phyloP scores from a whole-genome alignment of 2,329 filamentous ascomycete genomes.

The Davidsoniella australis region DNA sequence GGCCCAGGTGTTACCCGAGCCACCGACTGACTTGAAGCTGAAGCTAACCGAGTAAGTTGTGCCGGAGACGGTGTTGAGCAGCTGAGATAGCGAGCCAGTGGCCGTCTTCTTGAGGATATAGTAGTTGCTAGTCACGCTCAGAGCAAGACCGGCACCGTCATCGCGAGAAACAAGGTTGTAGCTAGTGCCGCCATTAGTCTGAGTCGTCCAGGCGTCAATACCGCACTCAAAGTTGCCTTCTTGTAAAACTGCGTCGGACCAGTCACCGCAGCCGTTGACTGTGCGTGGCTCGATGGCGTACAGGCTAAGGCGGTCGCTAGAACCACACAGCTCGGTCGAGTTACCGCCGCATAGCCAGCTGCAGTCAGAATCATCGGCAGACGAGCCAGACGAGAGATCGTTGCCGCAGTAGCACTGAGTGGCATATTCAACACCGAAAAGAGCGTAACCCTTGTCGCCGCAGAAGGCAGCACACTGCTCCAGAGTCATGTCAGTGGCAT shows the following conservation, averaged over 20 bases:
- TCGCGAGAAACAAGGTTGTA: neutral
- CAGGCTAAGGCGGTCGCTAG: slow-evolving; percentile 27
- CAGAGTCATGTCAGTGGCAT: slow-evolving; percentile 26
- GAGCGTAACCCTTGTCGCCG: slow-evolving; percentile 22
- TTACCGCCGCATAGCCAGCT: slow-evolving; percentile 33
- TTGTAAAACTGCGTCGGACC: neutral
- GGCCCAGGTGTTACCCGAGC: slow-evolving; percentile 4
- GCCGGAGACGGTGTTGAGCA: neutral
- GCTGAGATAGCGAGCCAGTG: neutral
- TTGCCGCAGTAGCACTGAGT: slow-evolving; percentile 37
- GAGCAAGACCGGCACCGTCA: neutral
- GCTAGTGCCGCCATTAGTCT: neutral
- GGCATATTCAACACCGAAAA: slow-evolving; percentile 34
- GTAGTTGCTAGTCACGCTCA: neutral
- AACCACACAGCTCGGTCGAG: slow-evolving; percentile 31
- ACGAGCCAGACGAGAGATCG: slow-evolving; percentile 19
- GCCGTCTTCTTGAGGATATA: neutral
- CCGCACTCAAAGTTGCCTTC: slow-evolving; percentile 5
- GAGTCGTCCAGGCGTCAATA: neutral
- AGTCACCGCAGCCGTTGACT: slow-evolving; percentile 4
- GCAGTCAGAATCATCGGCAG: slow-evolving; percentile 29
- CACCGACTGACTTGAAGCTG: neutral
- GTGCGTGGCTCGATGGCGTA: slow-evolving; percentile 21
- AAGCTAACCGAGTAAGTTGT: neutral
- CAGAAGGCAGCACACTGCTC: slow-evolving; percentile 33